Base-by-base conservation (phyloP, 331 rosid genomes). In the Quercus tomentella region DNA sequence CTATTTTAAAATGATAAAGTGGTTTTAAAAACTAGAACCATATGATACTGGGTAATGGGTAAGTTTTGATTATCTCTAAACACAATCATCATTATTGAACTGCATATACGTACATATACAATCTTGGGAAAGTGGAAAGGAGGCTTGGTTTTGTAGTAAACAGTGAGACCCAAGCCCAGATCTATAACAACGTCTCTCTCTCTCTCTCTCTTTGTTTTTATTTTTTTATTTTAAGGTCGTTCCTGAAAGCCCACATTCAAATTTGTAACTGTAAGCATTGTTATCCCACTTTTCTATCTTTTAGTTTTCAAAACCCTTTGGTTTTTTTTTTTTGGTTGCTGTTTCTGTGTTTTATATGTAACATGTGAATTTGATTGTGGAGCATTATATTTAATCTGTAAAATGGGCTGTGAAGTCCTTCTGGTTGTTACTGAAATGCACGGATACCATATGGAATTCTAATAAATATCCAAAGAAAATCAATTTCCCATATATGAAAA, bases 1-100 rank as follows among this genome's bases (percentile, higher is more conserved):
- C 85, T 63, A 66, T 87, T 86, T 71, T 76, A 10, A 75, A 76
- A 74, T 41, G 45, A 41, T 41, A 41, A 8, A 41, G 45, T 12
- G 0, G 45, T 8, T 41, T 12, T 41, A 41, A 41, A 41, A 41
- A 41, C 45, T 41, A 41, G 45, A 41, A 41, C 45, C 45, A 41
- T 41, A 41, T 41, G 45, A 7, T 37, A 0, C 45, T 41, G 45
- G 45, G 45, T 2, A 41, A 2, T 41, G 45, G 45, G 45, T 41
- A 41, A 8, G 45, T 41, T 41, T 41, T 41, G 12, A 41, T 41
- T 41, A 8, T 41, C 0, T 41, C 45, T 41, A 41, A 41, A 41
- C 45, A 8, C 45, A 41, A 8, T 8, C 45, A 41, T 41, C 45
- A 41, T 41, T 41, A 41, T 8, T 41, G 12, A 8, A 41, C 12